Percentiles rank a stretch among this genome's conserved stretches.
Conservation (phyloP, 257 asterid species). For the Capsicum baccatum region DNA sequence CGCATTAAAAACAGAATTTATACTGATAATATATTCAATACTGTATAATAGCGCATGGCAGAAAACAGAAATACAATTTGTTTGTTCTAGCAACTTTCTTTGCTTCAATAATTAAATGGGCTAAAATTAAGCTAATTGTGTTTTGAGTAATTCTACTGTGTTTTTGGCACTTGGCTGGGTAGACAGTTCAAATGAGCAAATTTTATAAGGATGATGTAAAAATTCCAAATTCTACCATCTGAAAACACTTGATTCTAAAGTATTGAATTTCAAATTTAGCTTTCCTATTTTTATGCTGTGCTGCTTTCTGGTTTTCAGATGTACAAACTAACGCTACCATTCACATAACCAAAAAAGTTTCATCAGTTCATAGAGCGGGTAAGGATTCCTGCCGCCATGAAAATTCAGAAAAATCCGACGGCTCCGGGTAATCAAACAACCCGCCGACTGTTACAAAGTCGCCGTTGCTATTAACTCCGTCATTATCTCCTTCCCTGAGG, state of each 20-base stretch:
- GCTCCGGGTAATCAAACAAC: conserved; percentile 43
- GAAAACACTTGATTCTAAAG: not conserved
- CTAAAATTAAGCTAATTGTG: not conserved
- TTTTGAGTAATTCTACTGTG: too few species aligned
- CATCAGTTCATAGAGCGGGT: conserved; percentile 39
- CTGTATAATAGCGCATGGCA: not conserved
- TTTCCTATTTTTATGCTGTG: not conserved
- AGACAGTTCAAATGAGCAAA: not conserved
- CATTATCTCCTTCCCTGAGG: conserved; percentile 2
- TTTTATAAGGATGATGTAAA: not conserved
- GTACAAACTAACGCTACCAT: conserved; percentile 37
- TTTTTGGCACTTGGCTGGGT: too few species aligned
- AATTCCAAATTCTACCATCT: not conserved
- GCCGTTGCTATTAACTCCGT: not conserved
- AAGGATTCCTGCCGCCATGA: conserved; percentile 47
- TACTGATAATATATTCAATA: too few species aligned
- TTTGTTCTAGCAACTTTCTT: not conserved
- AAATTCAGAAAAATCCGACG: conserved; percentile 38
- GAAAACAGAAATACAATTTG: not conserved
- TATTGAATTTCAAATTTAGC: not conserved
- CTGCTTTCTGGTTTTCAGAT: conserved; percentile 22
- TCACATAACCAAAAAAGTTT: conserved; percentile 9
- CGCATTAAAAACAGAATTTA: too few species aligned
- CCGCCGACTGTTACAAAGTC: conserved; percentile 43
- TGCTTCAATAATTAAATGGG: not conserved